Conservation (phyloP, 352 stramenopile species). For the Phytophthora ohioensis region DNA sequence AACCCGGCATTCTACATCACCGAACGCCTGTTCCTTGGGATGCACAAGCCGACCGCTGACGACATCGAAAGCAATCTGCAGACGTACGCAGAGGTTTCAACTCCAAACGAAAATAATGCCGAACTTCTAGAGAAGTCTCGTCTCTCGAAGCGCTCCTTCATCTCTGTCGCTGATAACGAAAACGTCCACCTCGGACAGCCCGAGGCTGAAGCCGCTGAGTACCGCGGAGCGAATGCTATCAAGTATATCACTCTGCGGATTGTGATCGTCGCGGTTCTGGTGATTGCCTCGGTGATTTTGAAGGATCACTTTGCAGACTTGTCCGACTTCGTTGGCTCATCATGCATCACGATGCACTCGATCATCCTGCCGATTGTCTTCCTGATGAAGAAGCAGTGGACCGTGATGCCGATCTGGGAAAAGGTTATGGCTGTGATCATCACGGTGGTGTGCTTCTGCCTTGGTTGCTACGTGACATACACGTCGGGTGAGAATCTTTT, state of each 20-base stretch:
- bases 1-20: conserved; percentile 30
- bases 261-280: conserved; percentile 28
- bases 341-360: conserved; percentile 37
- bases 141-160: conserved; percentile 27
- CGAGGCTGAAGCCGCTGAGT: conserved; percentile 30
- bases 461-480: conserved; percentile 31
- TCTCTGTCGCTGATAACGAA: conserved; percentile 41
- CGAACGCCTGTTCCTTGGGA: conserved; percentile 26
- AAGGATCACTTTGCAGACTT: conserved; percentile 40
- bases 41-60: conserved; percentile 20
- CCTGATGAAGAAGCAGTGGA: conserved; percentile 30
- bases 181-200: conserved; percentile 28
- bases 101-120: conserved; percentile 7
- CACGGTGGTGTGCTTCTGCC: conserved; percentile 26
- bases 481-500: conserved; percentile 28
- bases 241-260: conserved; percentile 38
- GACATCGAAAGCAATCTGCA: conserved; percentile 28
- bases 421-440: conserved; percentile 19
- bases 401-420: conserved; percentile 28
- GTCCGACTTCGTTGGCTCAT: conserved; percentile 38
- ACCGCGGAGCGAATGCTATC: conserved; percentile 30
- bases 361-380: conserved; percentile 34
- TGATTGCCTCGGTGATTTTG: conserved; percentile 31
- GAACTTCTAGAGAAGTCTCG: conserved; percentile 25
- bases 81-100: conserved; percentile 21